Base-by-base conservation (phyloP, 78 protist genomes). In the Dictyostelium purpureum region DNA sequence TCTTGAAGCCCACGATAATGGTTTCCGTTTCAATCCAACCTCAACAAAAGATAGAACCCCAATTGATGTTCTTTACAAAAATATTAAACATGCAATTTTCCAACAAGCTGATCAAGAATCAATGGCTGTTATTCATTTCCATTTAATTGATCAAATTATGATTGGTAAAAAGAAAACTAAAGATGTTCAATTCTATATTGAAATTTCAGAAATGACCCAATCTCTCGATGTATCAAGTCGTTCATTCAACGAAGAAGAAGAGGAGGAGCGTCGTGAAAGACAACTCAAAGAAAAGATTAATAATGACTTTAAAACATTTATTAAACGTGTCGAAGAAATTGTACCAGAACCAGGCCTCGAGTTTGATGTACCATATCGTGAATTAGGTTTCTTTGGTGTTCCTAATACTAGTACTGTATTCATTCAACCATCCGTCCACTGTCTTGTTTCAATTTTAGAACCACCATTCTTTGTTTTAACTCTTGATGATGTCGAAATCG, bases 131-230 rank as follows among this genome's bases (percentile, higher is more conserved):
- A 28, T 98, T 19, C 99, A 98, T 90, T 96, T 98, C 79, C 99
- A 98, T 87, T 90, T 98, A 38, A 35, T 94, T 45, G 69, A 94
- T 57, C 96, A 95, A 1, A 81, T 98, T 69, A 97, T 98, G 97
- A 77, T 98, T 40, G 98, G 97, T 59, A 97, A 96, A 90, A 98
- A 98, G 96, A 96, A 95, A 87, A 43, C 90, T 16, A 63, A 79
- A 54, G 99, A 98, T 56, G 92, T 98, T 21, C 99, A 98, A 77
- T 98, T 98, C 77, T 95, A 67, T 83, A 83, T 91, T 57, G 99
- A 97, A 49, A 96, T 97, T 40, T 81, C 82, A 54, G 97, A 90
- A 85, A 43, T 54, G 49, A 73, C 96, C 19, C 90, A 77, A 21
- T 59, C 65, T 1, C 31, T 73, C 21, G 87, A 79, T 66, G 81